A percentile compares a stretch with the other conserved stretches of the same genome.
Evolutionary conservation across 441 rosid species (phyloP).

Genomic region (Gossypium schwendimanii): DNA sequence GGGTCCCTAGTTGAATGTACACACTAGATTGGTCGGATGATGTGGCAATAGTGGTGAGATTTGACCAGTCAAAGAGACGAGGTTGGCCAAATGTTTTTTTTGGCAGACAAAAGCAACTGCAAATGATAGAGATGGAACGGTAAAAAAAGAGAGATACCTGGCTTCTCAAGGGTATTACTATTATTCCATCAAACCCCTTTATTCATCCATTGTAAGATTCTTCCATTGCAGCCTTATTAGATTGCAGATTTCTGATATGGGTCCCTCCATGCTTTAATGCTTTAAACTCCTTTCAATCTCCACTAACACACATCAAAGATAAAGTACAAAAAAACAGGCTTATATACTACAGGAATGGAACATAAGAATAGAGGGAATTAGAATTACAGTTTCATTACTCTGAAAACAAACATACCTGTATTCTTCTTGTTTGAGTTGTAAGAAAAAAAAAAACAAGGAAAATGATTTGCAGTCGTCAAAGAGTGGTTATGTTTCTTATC

Average conservation of each 20-base stretch:
- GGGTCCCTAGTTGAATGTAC: slow-evolving; percentile 24
- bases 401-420: slow-evolving; percentile 25
- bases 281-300: slow-evolving; percentile 54
- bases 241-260: slow-evolving; percentile 41
- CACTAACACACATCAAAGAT: slow-evolving; percentile 31
- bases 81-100: slow-evolving; percentile 16
- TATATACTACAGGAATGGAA: slow-evolving; percentile 53
- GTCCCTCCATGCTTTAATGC: slow-evolving; percentile 57
- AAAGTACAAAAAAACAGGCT: slow-evolving; percentile 29
- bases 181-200: slow-evolving; percentile 25
- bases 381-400: slow-evolving; percentile 35
- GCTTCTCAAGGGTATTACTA: slow-evolving; percentile 59
- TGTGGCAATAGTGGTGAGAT: slow-evolving; percentile 22
- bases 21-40: slow-evolving; percentile 26
- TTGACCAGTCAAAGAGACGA: slow-evolving; percentile 17
- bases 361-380: slow-evolving; percentile 31
- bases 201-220: slow-evolving; percentile 60
- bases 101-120: slow-evolving; percentile 32
- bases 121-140: slow-evolving; percentile 33
- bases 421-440: slow-evolving; percentile 31
- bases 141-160: slow-evolving; percentile 56
- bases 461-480: slow-evolving; percentile 40
- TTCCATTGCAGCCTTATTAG: slow-evolving; percentile 59
- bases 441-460: slow-evolving; percentile 5
- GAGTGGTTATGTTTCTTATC: slow-evolving; percentile 48